phyloP scores from a whole-genome alignment of 257 asterid species.

The Thymus quinquecostatus region DNA sequence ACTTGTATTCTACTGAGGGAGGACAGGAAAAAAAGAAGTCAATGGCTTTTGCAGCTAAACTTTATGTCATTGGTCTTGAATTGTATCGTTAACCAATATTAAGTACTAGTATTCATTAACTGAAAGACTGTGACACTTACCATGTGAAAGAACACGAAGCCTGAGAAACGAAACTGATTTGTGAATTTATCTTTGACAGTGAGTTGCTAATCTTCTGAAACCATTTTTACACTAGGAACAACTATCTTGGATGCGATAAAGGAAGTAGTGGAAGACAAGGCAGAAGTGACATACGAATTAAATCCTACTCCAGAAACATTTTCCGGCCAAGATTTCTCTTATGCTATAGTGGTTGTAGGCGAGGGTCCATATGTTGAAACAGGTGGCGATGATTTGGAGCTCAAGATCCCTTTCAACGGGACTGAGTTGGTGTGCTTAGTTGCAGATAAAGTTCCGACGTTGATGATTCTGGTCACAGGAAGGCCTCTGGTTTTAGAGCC shows the following conservation, averaged over 20 bases:
- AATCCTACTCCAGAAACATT: conserved; percentile 64
- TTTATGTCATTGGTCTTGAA: neutral
- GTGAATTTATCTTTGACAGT: neutral
- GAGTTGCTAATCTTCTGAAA: conserved; percentile 5
- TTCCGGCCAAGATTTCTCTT: conserved; percentile 57
- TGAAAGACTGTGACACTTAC: neutral
- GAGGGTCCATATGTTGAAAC: conserved; percentile 84
- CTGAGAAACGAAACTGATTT: neutral
- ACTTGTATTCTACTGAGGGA: neutral
- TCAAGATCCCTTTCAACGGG: conserved; percentile 65
- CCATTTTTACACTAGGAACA: conserved; percentile 54
- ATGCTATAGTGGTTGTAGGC: conserved; percentile 75
- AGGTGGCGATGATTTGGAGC: conserved; percentile 70
- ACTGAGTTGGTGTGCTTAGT: conserved; percentile 57
- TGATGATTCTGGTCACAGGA: conserved; percentile 71
- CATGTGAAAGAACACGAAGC: neutral
- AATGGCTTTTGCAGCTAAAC: neutral
- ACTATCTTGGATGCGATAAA: conserved; percentile 80
- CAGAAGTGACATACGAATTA: conserved; percentile 67
- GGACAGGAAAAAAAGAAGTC: neutral
- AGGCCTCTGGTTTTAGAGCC: conserved; percentile 79
- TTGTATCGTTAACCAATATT: too few relatives aligned
- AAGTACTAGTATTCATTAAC: too few relatives aligned
- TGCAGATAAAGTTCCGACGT: conserved; percentile 72
- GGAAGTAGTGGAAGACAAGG: conserved; percentile 54